Evolutionary conservation across 139 green algal species (phyloP).

Genomic region (Desmodesmus armatus): DNA sequence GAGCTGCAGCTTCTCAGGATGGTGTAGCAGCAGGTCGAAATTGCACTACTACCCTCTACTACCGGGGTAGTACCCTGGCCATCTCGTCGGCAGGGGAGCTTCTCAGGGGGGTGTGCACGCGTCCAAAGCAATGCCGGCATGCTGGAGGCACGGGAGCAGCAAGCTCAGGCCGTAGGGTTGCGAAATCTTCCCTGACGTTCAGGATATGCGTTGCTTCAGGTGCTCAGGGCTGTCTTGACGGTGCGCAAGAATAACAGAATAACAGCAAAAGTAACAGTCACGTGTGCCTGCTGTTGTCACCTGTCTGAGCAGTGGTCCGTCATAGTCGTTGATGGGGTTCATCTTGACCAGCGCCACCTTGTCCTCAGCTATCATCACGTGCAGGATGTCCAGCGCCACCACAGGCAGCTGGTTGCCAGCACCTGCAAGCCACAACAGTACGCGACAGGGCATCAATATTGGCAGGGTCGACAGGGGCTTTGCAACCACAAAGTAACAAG

Average conservation of each 20-base stretch:
- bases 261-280: neutral
- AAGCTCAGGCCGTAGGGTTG: too few species aligned
- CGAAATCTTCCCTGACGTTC: too few species aligned
- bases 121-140: too few species aligned
- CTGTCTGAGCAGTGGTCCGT: conserved; percentile 65
- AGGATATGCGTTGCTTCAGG: neutral
- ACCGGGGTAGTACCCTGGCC: too few species aligned
- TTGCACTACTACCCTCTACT: too few species aligned
- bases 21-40: neutral
- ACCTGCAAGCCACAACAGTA: conserved; percentile 36
- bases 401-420: conserved; percentile 67
- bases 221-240: too few species aligned
- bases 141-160: too few species aligned
- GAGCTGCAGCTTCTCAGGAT: too few species aligned
- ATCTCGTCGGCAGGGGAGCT: too few species aligned
- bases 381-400: conserved; percentile 56
- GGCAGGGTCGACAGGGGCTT: too few species aligned
- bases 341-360: conserved; percentile 84
- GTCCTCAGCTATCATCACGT: conserved; percentile 76
- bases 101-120: too few species aligned
- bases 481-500: neutral
- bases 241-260: conserved; percentile 46
- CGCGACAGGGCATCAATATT: too few species aligned
- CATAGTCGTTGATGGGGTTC: conserved; percentile 85
- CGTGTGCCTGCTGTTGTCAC: neutral